Evolutionary conservation across 805 yeast genomes (phyloP), one percentile per base, ranked within the genome.

Genomic region (Candida anglica): DNA sequence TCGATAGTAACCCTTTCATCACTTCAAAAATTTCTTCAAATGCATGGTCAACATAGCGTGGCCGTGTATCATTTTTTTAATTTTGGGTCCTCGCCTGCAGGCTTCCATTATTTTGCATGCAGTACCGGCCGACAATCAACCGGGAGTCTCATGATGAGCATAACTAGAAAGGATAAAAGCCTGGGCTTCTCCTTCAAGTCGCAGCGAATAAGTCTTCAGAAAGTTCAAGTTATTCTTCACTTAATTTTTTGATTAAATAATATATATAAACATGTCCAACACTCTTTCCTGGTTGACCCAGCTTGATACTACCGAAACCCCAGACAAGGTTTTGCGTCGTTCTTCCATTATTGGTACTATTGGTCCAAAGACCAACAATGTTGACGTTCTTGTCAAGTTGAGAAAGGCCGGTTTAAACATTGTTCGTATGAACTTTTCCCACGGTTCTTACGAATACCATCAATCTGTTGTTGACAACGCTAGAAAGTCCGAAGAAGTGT

Each of bases 391-490:
- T 58, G 86, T 81, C 53, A 76, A 79, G 62, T 77, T 93, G 60
- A 84, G 98, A 76, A 86, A 87, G 69, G 96, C 97, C 43, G 98
- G 98, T 60, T 77, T 93, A 53, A 93, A 91, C 79, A 86, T 93
- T 61, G 98, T 87, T 36, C 85, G 98, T 66, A 88, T 93, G 97
- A 93, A 93, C 82, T 93, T 93, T 74, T 86, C 96, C 48, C 98
- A 93, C 74, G 98, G 98, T 56, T 78, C 96, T 33, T 81, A 93
- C 72, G 97, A 89, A 56, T 93, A 93, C 80, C 98, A 93, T 71
- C 96, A 89, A 71, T 71, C 86, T 43, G 98, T 93, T 55, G 73
- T 93, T 64, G 97, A 91, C 77, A 91, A 93, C 60, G 87, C 97
- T 53, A 84, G 95, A 71, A 81, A 87, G 68, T 88, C 97, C 46